Conservation (phyloP, 495 filamentous ascomycete genomes). For the Chlorociboria aeruginascens region DNA sequence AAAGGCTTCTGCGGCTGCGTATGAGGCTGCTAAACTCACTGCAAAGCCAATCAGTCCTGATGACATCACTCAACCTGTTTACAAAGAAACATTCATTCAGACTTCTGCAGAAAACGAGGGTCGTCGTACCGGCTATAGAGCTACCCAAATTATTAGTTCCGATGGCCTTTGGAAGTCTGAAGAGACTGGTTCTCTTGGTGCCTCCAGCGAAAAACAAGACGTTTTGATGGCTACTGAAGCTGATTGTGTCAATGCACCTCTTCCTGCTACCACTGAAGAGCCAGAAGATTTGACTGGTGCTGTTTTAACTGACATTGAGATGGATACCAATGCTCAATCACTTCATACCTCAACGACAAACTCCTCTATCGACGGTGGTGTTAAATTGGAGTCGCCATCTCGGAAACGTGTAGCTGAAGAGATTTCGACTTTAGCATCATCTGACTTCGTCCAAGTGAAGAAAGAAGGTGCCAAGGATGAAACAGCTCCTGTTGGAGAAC, state of each 20-base stretch:
- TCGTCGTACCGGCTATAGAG: slow-evolving; percentile 3
- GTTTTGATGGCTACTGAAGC: too few species aligned
- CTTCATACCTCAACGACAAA: background rate
- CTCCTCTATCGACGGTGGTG: background rate
- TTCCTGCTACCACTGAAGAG: background rate
- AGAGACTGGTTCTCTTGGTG: background rate
- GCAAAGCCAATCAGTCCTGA: background rate
- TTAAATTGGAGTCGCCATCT: background rate
- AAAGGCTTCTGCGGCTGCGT: slow-evolving; percentile 4
- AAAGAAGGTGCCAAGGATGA: too few species aligned
- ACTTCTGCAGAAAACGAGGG: slow-evolving; percentile 8
- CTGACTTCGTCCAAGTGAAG: too few species aligned
- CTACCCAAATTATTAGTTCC: background rate
- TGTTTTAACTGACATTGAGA: background rate
- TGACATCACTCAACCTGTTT: slow-evolving; percentile 2
- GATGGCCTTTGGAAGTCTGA: background rate
- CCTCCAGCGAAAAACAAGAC: too few species aligned
- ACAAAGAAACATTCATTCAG: slow-evolving; percentile 16
- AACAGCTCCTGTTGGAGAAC: too few species aligned
- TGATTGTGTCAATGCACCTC: too few species aligned
- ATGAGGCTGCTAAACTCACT: slow-evolving; percentile 8
- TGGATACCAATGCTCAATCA: background rate
- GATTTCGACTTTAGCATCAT: background rate
- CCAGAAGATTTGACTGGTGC: background rate
- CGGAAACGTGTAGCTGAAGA: background rate